phyloP scores from a whole-genome alignment of 1,284 basidiomycete genomes.

The Cutaneotrichosporon dermatis region DNA sequence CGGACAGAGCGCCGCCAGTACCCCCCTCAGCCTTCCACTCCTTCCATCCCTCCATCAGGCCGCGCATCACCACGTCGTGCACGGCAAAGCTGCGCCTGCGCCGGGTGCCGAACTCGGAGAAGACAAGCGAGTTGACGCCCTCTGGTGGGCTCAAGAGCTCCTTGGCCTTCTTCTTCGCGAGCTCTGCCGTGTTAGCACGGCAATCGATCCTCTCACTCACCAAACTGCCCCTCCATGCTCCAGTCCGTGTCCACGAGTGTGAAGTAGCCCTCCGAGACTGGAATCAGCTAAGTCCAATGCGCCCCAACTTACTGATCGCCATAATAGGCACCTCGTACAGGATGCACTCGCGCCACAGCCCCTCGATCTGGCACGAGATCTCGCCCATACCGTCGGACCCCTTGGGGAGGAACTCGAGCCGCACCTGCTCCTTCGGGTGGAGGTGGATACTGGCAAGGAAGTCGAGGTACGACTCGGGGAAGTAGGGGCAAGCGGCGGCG shows the following conservation, averaged over 20 bases:
- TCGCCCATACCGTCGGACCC: slow-evolving; percentile 53
- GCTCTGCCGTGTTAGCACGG: slow-evolving; percentile 51
- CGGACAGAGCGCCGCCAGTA: slow-evolving; percentile 60
- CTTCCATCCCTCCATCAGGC: slow-evolving; percentile 61
- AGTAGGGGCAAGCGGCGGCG: slow-evolving; percentile 65
- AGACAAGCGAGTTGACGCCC: slow-evolving; percentile 58
- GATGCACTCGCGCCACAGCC: slow-evolving; percentile 85
- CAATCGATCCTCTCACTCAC: slow-evolving; percentile 22
- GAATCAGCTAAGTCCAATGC: slow-evolving; percentile 2
- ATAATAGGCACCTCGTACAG: slow-evolving; percentile 95
- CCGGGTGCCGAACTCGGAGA: slow-evolving; percentile 92
- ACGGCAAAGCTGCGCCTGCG: slow-evolving; percentile 72
- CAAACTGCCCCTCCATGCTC: slow-evolving; percentile 74
- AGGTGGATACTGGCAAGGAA: slow-evolving; percentile 69
- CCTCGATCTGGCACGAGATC: slow-evolving; percentile 68
- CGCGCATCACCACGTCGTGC: slow-evolving; percentile 74
- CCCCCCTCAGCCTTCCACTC: slow-evolving; percentile 50
- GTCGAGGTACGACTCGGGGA: slow-evolving; percentile 68
- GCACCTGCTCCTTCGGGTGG: slow-evolving; percentile 71
- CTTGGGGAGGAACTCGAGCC: slow-evolving; percentile 58
- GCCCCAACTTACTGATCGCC: slow-evolving; percentile 64
- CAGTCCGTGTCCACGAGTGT: slow-evolving; percentile 68
- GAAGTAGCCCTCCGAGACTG: slow-evolving; percentile 54
- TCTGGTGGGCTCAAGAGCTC: slow-evolving; percentile 55
- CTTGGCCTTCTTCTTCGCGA: slow-evolving; percentile 67